Evolutionary conservation across 1,284 basidiomycete genomes (phyloP).

Genomic region (Lignosus rhinocerotis): DNA sequence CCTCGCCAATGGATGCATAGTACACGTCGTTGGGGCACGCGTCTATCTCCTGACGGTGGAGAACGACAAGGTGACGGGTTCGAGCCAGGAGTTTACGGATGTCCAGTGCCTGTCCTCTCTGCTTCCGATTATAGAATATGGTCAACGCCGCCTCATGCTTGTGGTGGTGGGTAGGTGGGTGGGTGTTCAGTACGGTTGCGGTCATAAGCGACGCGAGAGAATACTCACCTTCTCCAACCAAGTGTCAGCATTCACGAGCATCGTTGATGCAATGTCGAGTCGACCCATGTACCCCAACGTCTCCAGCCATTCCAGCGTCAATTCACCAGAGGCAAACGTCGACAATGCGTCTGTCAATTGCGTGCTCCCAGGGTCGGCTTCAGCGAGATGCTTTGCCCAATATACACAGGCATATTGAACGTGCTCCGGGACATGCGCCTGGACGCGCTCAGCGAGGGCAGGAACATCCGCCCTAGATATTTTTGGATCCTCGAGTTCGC

Average conservation of each 20-base stretch:
- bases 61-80: not conserved
- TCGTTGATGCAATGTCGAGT: not conserved
- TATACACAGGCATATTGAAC: conserved; percentile 16
- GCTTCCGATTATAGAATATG: not conserved
- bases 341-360: not conserved
- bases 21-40: not conserved
- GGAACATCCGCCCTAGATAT: not conserved
- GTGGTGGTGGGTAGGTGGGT: not conserved
- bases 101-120: not conserved
- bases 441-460: not conserved
- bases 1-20: not conserved
- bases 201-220: not conserved
- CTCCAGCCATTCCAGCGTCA: not conserved
- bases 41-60: not conserved
- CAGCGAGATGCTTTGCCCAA: conserved; percentile 13
- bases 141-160: not conserved
- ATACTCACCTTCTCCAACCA: not conserved
- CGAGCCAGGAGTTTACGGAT: not conserved
- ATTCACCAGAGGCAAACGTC: not conserved
- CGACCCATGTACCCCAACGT: not conserved
- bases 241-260: not conserved
- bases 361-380: not conserved
- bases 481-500: not conserved
- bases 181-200: not conserved
- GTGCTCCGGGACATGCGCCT: conserved; percentile 4